These are phyloP conservation scores for Moelleriella libera DNA, from an alignment of 2,329 filamentous ascomycete species.

Conservation along the genomic window DNA sequence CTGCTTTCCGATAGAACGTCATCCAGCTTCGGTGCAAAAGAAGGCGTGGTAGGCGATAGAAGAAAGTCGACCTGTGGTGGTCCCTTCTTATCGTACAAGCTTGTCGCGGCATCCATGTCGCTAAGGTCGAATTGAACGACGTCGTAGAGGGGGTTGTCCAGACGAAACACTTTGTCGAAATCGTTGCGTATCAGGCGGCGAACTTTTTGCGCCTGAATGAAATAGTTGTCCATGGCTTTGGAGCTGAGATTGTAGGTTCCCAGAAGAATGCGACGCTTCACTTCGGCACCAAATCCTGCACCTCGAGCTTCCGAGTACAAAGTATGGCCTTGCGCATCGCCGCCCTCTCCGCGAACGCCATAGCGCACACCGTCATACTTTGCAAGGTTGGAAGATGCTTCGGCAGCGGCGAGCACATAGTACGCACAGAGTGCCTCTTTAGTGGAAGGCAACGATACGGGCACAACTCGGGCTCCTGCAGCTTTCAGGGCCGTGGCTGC, in stretches of 20 bases:
- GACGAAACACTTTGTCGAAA: constrained; percentile 66
- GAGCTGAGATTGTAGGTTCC: constrained; percentile 86
- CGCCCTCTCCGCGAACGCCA: constrained; percentile 42
- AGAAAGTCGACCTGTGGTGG: constrained; percentile 67
- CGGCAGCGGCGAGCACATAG: constrained; percentile 87
- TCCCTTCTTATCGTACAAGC: constrained; percentile 40
- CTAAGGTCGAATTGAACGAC: constrained; percentile 40
- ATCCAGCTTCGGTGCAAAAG: constrained; percentile 50
- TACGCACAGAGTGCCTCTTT: constrained; percentile 81
- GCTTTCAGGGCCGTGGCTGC: constrained; percentile 45
- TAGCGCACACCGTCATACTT: constrained; percentile 98
- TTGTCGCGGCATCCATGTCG: constrained; percentile 39
- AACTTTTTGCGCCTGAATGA: constrained; percentile 82
- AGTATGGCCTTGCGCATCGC: constrained; percentile 42
- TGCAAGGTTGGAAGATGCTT: constrained; percentile 88
- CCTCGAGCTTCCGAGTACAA: constrained; percentile 68
- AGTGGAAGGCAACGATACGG: constrained; percentile 71
- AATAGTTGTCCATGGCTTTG: constrained; percentile 89
- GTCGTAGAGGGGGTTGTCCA: constrained; percentile 52
- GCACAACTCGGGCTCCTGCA: constrained; percentile 57
- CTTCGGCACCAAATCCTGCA: constrained; percentile 67
- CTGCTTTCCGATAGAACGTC: constrained; percentile 39
- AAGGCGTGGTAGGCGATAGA: constrained; percentile 75
- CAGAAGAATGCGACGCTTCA: constrained; percentile 72
- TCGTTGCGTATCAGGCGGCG: constrained; percentile 72